Evolutionary conservation across 108 stramenopile genomes (phyloP).

Genomic region (Skeletonema potamos): DNA sequence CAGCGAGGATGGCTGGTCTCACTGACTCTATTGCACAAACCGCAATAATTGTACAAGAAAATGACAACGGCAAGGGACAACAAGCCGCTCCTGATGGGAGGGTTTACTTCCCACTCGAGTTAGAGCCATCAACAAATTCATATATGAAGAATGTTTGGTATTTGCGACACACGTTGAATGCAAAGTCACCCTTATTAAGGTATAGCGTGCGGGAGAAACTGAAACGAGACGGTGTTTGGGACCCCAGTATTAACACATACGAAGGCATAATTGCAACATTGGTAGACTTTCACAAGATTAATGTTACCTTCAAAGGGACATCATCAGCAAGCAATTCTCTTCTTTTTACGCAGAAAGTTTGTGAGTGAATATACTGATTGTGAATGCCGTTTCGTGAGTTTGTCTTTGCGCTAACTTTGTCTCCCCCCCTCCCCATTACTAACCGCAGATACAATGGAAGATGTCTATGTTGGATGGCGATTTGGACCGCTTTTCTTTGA

Average conservation of each 20-base stretch:
- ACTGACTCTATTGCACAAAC: neutral
- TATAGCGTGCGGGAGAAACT: conserved; percentile 4
- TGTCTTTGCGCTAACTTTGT: neutral
- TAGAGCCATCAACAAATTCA: conserved; percentile 17
- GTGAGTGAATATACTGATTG: neutral
- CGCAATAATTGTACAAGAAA: conserved; percentile 3
- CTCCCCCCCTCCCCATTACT: neutral
- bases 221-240: conserved; percentile 18
- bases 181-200: conserved; percentile 12
- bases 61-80: conserved; percentile 3
- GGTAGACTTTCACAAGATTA: conserved; percentile 20
- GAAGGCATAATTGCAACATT: conserved; percentile 14
- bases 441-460: conserved; percentile 9
- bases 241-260: conserved; percentile 9
- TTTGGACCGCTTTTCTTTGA: conserved; percentile 27
- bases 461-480: conserved; percentile 32
- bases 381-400: neutral
- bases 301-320: conserved; percentile 21
- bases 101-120: conserved; percentile 17
- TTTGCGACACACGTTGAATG: conserved; percentile 14
- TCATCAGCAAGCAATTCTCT: conserved; percentile 19
- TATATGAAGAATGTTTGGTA: conserved; percentile 22
- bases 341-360: conserved; percentile 20
- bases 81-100: conserved; percentile 8
- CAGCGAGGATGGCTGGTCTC: neutral